Evolutionary conservation across 148 eudicot species (phyloP).

Genomic region (Chenopodium berlandieri): DNA sequence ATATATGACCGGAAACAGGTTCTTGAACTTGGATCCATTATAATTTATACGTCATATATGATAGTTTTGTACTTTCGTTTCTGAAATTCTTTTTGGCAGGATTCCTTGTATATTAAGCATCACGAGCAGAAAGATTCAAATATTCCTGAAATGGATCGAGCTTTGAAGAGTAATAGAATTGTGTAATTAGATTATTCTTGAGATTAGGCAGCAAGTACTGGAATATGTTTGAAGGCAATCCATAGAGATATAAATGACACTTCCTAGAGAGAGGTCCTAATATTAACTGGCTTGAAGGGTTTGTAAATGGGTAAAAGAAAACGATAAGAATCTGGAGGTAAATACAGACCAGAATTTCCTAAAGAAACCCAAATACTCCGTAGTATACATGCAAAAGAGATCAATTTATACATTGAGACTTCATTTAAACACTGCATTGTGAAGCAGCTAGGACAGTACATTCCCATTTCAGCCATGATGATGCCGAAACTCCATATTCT

Average conservation of each 20-base stretch:
- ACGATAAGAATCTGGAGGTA: neutral
- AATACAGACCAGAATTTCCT: neutral
- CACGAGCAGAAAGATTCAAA: neutral
- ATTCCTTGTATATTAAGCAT: neutral
- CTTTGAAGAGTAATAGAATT: neutral
- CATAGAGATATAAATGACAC: too few species aligned
- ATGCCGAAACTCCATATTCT: neutral
- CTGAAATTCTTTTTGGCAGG: neutral
- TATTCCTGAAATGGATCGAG: neutral
- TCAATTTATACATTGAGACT: too few species aligned
- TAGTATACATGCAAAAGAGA: too few species aligned
- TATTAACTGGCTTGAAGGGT: neutral
- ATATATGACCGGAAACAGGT: neutral
- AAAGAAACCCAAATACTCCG: neutral
- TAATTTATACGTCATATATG: neutral
- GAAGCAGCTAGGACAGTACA: neutral
- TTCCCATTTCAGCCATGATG: neutral
- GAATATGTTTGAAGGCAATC: neutral
- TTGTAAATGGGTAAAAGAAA: neutral
- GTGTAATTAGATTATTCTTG: neutral
- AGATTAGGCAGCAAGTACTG: neutral
- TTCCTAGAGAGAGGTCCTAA: too few species aligned
- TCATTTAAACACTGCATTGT: neutral
- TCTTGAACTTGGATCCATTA: neutral
- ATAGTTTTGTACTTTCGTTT: neutral